A percentile compares a stretch with the other conserved stretches of the same genome.
Evolutionary conservation across 225 moss, liverwort and hornwort species (phyloP).

Genomic region (Physcomitrium patens): DNA sequence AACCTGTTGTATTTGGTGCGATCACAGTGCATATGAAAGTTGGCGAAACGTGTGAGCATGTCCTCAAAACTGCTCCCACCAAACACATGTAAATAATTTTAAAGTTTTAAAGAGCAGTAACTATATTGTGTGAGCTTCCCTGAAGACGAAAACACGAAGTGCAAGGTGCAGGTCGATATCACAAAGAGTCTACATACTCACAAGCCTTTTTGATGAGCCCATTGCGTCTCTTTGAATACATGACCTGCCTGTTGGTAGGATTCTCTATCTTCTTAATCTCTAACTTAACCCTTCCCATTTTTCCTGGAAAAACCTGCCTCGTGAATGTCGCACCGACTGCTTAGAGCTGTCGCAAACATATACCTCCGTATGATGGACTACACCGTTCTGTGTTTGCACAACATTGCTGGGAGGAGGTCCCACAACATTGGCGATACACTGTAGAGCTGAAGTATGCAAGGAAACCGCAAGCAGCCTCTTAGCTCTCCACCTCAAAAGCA

Average conservation of each 20-base stretch:
- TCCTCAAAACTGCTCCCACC: constrained; percentile 53
- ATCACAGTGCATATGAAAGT: constrained; percentile 62
- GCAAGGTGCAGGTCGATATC: constrained; percentile 69
- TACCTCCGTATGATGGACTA: constrained; percentile 9
- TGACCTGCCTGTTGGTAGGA: constrained; percentile 63
- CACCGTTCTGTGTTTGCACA: constrained; percentile 28
- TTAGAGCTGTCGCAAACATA: constrained; percentile 9
- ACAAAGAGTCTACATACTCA: constrained; percentile 61
- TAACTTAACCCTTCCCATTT: constrained; percentile 63
- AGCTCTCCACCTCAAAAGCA: too few relatives aligned
- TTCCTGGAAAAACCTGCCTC: constrained; percentile 18
- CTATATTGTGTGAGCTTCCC: constrained; percentile 62
- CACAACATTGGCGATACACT: too few relatives aligned
- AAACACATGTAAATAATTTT: too few relatives aligned
- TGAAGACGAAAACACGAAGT: constrained; percentile 66
- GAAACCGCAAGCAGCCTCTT: too few relatives aligned
- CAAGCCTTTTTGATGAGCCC: constrained; percentile 67
- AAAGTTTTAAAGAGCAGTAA: constrained; percentile 36
- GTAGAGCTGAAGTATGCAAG: too few relatives aligned
- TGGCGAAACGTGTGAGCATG: constrained; percentile 61
- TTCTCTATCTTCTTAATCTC: constrained; percentile 76
- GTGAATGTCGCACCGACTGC: neutral
- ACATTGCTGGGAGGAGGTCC: too few relatives aligned
- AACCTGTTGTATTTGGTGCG: constrained; percentile 53
- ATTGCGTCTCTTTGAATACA: constrained; percentile 62